Evolutionary conservation across 768 basidiomycete species (phyloP).

Genomic region (Dioszegia hungarica): DNA sequence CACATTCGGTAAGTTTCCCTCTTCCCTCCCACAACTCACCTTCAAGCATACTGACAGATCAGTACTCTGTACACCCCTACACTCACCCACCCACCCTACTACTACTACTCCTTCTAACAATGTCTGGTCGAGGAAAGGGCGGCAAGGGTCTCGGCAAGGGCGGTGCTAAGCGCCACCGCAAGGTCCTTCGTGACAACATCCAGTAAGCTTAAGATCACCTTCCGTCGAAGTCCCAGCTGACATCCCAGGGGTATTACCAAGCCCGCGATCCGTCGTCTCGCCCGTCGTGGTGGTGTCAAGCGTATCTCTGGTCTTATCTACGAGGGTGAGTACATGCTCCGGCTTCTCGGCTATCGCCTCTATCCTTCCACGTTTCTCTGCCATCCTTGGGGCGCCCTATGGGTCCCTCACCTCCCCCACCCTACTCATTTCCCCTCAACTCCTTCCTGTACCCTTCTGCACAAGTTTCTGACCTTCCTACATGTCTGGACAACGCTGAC

Average conservation of each 20-base stretch:
- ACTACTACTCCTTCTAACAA: slow-evolving; percentile 15
- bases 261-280: slow-evolving; percentile 57
- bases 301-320: slow-evolving; percentile 53
- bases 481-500: no score
- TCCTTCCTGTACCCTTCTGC: background rate
- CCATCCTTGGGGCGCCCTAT: background rate
- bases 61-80: slow-evolving; percentile 2
- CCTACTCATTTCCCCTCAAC: background rate
- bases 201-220: slow-evolving; percentile 32
- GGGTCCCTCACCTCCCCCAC: background rate
- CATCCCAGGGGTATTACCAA: slow-evolving; percentile 53
- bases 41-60: no score
- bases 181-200: slow-evolving; percentile 53
- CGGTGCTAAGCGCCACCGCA: slow-evolving; percentile 52
- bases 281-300: slow-evolving; percentile 57
- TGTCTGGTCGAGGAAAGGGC: slow-evolving; percentile 53
- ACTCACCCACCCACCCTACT: slow-evolving; percentile 2
- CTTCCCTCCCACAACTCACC: background rate
- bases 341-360: background rate
- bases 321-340: slow-evolving; percentile 28
- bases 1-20: no score
- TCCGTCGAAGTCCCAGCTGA: slow-evolving; percentile 1
- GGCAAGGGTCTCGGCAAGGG: slow-evolving; percentile 53
- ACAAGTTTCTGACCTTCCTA: background rate
- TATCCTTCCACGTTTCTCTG: background rate